Evolutionary conservation across 2,329 filamentous ascomycete species (phyloP).

Genomic region (Periglandula ipomoeae): DNA sequence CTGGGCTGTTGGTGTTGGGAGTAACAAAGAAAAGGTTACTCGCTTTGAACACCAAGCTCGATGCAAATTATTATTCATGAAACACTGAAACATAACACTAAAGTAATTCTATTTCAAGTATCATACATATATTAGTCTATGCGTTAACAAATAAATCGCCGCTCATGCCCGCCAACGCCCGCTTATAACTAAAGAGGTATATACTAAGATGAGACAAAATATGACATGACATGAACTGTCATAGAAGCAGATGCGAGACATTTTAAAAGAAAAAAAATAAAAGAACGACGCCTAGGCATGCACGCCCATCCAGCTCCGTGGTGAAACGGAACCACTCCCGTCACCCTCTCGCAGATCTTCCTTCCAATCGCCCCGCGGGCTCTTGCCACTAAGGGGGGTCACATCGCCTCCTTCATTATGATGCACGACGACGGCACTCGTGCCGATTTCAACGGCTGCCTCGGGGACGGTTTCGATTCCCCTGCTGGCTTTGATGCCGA

Average conservation of each 20-base stretch:
- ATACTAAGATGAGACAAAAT: no score
- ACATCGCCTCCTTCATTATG: neutral
- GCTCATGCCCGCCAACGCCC: no score
- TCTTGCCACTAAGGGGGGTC: constrained; percentile 4
- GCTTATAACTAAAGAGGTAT: no score
- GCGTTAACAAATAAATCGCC: no score
- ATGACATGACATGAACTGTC: neutral
- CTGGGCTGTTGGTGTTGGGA: no score
- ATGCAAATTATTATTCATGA: no score
- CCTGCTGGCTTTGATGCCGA: neutral
- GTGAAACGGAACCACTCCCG: neutral
- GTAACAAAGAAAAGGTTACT: no score
- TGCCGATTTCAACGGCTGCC: constrained; percentile 6
- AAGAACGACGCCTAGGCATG: neutral
- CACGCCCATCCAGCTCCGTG: neutral
- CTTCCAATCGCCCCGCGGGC: neutral
- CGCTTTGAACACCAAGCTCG: no score
- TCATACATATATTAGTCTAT: no score
- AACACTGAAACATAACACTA: no score
- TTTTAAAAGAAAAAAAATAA: neutral
- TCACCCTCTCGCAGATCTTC: neutral
- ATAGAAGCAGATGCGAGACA: no score
- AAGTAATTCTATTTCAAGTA: no score
- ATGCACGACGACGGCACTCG: constrained; percentile 4
- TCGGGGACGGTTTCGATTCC: constrained; percentile 7